Percentiles rank a stretch among this genome's conserved stretches.
phyloP scores from a whole-genome alignment of 805 yeast genomes.

The Kodamaea jinghongensis region DNA sequence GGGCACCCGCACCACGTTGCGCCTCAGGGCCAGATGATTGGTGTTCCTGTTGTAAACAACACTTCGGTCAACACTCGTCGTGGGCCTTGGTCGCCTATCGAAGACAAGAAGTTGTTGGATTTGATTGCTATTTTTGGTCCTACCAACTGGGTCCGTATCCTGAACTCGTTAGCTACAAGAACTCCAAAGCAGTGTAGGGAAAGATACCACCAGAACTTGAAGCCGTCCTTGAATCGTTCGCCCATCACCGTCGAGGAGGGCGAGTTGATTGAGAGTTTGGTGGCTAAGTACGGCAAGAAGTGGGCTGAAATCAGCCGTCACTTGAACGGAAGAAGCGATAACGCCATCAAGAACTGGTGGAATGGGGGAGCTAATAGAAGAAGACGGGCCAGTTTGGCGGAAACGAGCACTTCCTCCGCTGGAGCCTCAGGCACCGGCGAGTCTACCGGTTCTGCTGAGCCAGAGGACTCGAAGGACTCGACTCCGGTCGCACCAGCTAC shows the following conservation, averaged over 20 bases:
- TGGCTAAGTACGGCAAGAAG: conserved; percentile 74
- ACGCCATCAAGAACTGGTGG: conserved; percentile 95
- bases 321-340: conserved; percentile 82
- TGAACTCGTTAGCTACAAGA: conserved; percentile 68
- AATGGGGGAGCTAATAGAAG: conserved; percentile 89
- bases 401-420: conserved; percentile 11
- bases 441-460: too few species aligned
- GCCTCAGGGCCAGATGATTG: conserved; percentile 2
- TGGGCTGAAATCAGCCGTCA: conserved; percentile 95
- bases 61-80: conserved; percentile 36
- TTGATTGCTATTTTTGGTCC: conserved; percentile 73
- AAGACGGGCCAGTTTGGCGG: conserved; percentile 44
- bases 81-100: conserved; percentile 91
- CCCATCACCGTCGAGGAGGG: conserved; percentile 90
- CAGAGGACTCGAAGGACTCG: too few species aligned
- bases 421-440: too few species aligned
- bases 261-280: conserved; percentile 72
- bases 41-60: conserved; percentile 7
- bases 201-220: conserved; percentile 86
- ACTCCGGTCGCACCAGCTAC: neutral
- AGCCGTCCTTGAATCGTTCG: conserved; percentile 75
- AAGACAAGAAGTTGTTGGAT: conserved; percentile 69
- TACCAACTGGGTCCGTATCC: conserved; percentile 84
- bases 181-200: conserved; percentile 93
- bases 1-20: neutral